These are phyloP conservation scores for Boletus insuetus DNA, from an alignment of 768 basidiomycete genomes.

Conservation along the genomic window DNA sequence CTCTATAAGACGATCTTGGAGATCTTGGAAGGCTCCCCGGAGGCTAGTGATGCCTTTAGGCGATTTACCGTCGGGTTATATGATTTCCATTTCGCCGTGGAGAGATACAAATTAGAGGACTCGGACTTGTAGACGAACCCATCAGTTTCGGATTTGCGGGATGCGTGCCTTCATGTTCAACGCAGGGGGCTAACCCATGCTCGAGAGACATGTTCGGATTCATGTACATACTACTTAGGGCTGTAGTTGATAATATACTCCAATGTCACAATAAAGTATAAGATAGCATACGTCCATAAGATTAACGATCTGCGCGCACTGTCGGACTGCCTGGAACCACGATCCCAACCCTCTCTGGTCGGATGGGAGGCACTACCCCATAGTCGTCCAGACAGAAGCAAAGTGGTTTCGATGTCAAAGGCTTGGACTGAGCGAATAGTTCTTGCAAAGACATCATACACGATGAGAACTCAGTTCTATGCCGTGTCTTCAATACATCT, in stretches of 20 bases:
- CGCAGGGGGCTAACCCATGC: too few species aligned
- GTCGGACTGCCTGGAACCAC: conserved; percentile 23
- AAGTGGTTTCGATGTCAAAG: conserved; percentile 1
- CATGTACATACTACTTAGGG: conserved; percentile 1
- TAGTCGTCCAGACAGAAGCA: conserved; percentile 7
- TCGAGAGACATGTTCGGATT: too few species aligned
- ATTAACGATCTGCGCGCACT: conserved; percentile 15
- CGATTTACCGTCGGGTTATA: conserved; percentile 9
- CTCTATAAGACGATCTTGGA: conserved; percentile 20
- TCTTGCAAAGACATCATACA: conserved; percentile 19
- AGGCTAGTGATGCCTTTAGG: conserved; percentile 1
- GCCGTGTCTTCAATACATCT: conserved; percentile 7
- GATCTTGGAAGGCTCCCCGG: conserved; percentile 13
- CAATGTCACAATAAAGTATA: conserved; percentile 7
- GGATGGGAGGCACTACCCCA: neutral
- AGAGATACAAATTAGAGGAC: conserved; percentile 21
- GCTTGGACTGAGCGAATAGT: conserved; percentile 18
- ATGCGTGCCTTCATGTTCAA: too few species aligned
- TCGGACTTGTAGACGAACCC: neutral
- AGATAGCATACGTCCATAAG: conserved; percentile 10
- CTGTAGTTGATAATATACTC: conserved; percentile 5
- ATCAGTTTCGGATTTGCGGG: too few species aligned
- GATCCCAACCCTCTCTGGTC: conserved; percentile 12
- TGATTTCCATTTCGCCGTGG: conserved; percentile 15
- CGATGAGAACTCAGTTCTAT: conserved; percentile 12